Percentiles rank a stretch among this genome's conserved stretches.
Evolutionary conservation across 352 stramenopile genomes (phyloP).

Genomic region (Globisporangium viniferum): DNA sequence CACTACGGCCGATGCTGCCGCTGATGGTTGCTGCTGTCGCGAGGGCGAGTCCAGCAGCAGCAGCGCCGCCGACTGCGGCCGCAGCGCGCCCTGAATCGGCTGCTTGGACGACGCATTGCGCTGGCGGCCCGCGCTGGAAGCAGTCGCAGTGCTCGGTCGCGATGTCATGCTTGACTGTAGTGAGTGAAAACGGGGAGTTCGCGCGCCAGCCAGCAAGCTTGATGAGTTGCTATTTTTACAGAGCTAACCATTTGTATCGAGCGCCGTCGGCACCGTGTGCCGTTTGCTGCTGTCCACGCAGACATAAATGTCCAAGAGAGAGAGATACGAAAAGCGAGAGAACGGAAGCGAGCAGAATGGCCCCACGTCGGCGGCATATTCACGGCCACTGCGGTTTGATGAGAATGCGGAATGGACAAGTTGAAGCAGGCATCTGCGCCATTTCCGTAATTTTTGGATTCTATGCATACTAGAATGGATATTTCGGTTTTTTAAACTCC

Average conservation of each 20-base stretch:
- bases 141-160: slow-evolving; percentile 8
- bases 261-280: neutral
- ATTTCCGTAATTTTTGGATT: neutral
- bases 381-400: neutral
- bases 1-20: neutral
- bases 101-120: slow-evolving; percentile 11
- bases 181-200: neutral
- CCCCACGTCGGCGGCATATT: neutral
- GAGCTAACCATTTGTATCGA: neutral
- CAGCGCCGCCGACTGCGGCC: slow-evolving; percentile 38
- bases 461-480: neutral
- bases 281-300: neutral
- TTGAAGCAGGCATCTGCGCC: neutral
- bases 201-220: neutral
- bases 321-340: neutral
- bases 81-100: slow-evolving; percentile 30
- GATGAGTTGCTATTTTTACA: neutral
- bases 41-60: slow-evolving; percentile 21
- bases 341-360: neutral
- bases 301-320: neutral
- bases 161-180: slow-evolving; percentile 1
- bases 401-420: neutral
- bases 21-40: slow-evolving; percentile 6
- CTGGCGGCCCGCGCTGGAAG: neutral
- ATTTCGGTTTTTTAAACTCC: neutral